A percentile compares a stretch with the other conserved stretches of the same genome.
These are phyloP conservation scores for Phytophthora macrochlamydospora DNA, from an alignment of 352 stramenopile species.

Conservation along the genomic window DNA sequence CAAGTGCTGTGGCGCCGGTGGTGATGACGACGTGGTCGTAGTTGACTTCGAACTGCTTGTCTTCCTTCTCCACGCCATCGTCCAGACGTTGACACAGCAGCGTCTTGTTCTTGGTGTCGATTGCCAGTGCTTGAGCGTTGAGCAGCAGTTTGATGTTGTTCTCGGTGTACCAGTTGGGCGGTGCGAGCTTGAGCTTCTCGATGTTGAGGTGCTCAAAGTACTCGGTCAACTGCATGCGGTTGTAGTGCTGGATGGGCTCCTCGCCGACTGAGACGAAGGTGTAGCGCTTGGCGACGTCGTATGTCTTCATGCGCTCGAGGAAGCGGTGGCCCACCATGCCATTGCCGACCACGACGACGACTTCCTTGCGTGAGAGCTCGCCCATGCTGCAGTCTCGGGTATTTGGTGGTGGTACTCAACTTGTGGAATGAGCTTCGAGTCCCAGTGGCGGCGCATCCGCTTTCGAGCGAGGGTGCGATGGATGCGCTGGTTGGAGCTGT, in stretches of 20 bases:
- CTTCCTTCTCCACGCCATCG: slow-evolving; percentile 18
- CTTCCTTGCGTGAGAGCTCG: slow-evolving; percentile 32
- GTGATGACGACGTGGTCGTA: slow-evolving; percentile 92
- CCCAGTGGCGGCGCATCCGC: neutral
- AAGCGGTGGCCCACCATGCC: slow-evolving; percentile 93
- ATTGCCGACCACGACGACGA: slow-evolving; percentile 91
- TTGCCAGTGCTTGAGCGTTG: slow-evolving; percentile 70
- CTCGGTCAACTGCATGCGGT: slow-evolving; percentile 91
- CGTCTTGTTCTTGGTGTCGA: slow-evolving; percentile 80
- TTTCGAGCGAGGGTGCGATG: neutral
- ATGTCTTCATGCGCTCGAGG: slow-evolving; percentile 76
- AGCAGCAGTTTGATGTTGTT: slow-evolving; percentile 80
- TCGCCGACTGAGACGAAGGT: slow-evolving; percentile 92
- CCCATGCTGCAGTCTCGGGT: slow-evolving; percentile 17
- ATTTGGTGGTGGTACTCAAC: slow-evolving; percentile 4
- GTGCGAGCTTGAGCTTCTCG: slow-evolving; percentile 85
- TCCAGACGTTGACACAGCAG: slow-evolving; percentile 50
- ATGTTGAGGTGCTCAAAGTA: slow-evolving; percentile 93
- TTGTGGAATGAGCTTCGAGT: slow-evolving; percentile 25
- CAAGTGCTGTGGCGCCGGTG: slow-evolving; percentile 88
- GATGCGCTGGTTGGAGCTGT: neutral
- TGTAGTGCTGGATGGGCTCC: slow-evolving; percentile 91
- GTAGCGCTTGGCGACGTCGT: slow-evolving; percentile 63
- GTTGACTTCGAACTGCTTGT: slow-evolving; percentile 56
- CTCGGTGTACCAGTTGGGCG: slow-evolving; percentile 86